These are phyloP conservation scores for Fusarium austroafricanum DNA, from an alignment of 2,329 filamentous ascomycete genomes.

Conservation along the genomic window DNA sequence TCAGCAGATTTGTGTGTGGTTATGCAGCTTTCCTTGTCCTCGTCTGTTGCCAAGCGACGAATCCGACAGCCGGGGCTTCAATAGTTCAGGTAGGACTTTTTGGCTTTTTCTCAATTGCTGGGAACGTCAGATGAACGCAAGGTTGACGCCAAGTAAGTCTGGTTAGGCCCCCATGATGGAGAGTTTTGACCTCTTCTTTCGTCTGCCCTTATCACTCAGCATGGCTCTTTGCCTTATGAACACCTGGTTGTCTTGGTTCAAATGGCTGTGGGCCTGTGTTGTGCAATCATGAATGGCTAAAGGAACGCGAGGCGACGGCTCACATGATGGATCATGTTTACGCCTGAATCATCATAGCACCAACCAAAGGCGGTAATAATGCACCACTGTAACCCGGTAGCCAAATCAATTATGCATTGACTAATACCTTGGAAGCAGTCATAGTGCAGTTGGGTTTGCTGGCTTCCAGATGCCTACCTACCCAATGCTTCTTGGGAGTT, in stretches of 20 bases:
- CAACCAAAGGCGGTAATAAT: not conserved
- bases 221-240: not conserved
- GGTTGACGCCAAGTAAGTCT: conserved; percentile 24
- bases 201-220: not conserved
- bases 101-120: conserved; percentile 4
- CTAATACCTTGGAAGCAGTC: not conserved
- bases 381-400: not conserved
- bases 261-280: conserved; percentile 6
- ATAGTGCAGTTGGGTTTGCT: not conserved
- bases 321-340: conserved; percentile 44
- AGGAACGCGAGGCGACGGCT: conserved; percentile 31
- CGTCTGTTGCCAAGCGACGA: conserved; percentile 15
- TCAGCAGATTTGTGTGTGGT: conserved; percentile 9
- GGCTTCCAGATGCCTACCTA: not conserved
- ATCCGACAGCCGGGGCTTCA: not conserved
- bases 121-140: conserved; percentile 37
- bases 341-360: conserved; percentile 33
- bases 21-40: conserved; percentile 32
- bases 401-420: not conserved
- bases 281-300: conserved; percentile 28
- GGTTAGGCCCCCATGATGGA: not conserved
- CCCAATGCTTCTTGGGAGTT: not conserved
- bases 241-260: conserved; percentile 1
- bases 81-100: conserved; percentile 3
- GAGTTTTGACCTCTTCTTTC: not conserved